phyloP scores from a whole-genome alignment of 306 rosid species.

The Bauhinia variegata region DNA sequence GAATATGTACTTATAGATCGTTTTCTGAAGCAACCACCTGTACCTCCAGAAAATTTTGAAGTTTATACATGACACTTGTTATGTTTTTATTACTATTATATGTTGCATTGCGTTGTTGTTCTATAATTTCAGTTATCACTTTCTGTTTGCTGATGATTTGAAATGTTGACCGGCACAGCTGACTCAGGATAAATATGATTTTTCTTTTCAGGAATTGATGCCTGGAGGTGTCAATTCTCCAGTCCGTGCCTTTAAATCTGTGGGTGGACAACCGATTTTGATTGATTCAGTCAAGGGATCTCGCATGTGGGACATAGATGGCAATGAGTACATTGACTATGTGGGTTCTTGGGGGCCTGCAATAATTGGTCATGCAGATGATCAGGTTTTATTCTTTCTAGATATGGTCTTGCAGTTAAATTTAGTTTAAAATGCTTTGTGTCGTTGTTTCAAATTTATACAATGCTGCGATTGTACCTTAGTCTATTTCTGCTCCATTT shows the following conservation, averaged over 20 bases:
- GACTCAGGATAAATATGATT: not conserved
- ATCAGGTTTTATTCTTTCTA: conserved; percentile 55
- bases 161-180: not conserved
- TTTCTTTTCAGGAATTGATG: conserved; percentile 67
- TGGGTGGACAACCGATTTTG: conserved; percentile 88
- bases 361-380: conserved; percentile 95
- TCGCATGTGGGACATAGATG: conserved; percentile 93
- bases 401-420: not conserved
- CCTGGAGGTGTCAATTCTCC: conserved; percentile 99
- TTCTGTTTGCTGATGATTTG: not conserved
- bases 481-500: not conserved
- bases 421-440: not conserved
- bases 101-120: not conserved
- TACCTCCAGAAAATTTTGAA: not conserved
- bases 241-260: conserved; percentile 94
- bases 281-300: conserved; percentile 89
- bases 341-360: conserved; percentile 99
- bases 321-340: conserved; percentile 90
- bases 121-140: not conserved
- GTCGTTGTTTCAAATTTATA: not conserved
- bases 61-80: not conserved
- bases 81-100: too few relatives aligned
- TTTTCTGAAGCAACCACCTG: not conserved
- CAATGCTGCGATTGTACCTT: not conserved
- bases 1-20: not conserved